These are phyloP conservation scores for Rickenella mellea DNA, from an alignment of 768 basidiomycete species.

Conservation along the genomic window DNA sequence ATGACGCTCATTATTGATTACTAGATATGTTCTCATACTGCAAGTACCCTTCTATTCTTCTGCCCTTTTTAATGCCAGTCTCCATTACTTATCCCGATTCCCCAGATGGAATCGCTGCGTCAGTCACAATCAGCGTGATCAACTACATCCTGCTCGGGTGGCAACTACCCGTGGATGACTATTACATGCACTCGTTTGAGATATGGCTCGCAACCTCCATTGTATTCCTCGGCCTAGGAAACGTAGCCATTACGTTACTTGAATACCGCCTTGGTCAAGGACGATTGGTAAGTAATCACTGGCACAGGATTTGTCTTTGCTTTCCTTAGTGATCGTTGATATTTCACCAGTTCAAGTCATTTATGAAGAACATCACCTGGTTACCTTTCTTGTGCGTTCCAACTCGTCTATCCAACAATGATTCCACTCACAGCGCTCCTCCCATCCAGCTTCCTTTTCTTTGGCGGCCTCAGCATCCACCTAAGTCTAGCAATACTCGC, in stretches of 20 bases:
- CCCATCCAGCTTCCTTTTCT: slow-evolving; percentile 60
- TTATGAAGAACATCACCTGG: slow-evolving; percentile 25
- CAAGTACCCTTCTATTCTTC: slow-evolving; percentile 16
- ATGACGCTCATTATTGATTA: neutral
- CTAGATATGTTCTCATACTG: slow-evolving; percentile 45
- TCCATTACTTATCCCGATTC: no score
- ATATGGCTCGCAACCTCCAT: slow-evolving; percentile 70
- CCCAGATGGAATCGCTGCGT: slow-evolving; percentile 59
- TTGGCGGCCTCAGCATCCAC: slow-evolving; percentile 66
- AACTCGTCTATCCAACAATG: neutral
- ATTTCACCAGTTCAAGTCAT: slow-evolving; percentile 9
- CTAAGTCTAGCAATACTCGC: slow-evolving; percentile 55
- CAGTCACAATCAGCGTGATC: slow-evolving; percentile 55
- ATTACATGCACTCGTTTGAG: slow-evolving; percentile 73
- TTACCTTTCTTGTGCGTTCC: slow-evolving; percentile 29
- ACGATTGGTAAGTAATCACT: slow-evolving; percentile 13
- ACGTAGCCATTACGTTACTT: slow-evolving; percentile 58
- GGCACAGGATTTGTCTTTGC: neutral
- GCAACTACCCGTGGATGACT: slow-evolving; percentile 62
- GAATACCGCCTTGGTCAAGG: slow-evolving; percentile 59
- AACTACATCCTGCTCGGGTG: slow-evolving; percentile 73
- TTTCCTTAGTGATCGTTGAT: neutral
- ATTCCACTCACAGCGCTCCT: slow-evolving; percentile 2
- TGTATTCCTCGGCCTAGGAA: slow-evolving; percentile 73
- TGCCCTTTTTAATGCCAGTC: no score